phyloP scores from a whole-genome alignment of 768 basidiomycete species.

The Tulasnella sp. region DNA sequence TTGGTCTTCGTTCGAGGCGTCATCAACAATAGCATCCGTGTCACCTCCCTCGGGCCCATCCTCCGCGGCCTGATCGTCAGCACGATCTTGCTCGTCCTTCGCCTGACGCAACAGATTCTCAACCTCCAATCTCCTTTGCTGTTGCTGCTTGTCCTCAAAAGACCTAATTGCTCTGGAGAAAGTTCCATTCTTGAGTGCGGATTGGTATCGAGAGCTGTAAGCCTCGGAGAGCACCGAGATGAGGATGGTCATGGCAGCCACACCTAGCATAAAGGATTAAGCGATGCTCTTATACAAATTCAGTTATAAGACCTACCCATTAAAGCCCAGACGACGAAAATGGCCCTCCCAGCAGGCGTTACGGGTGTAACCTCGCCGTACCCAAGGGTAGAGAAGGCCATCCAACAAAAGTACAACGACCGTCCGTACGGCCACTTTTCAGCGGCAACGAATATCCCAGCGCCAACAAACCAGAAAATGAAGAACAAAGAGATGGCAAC shows the following conservation, averaged over 20 bases:
- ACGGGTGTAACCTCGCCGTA: constrained; percentile 48
- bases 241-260: not conserved
- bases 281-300: not conserved
- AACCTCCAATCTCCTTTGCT: not conserved
- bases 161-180: constrained; percentile 39
- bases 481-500: constrained; percentile 54
- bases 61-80: constrained; percentile 7
- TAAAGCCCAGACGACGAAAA: constrained; percentile 72
- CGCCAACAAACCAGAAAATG: constrained; percentile 71
- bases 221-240: constrained; percentile 52
- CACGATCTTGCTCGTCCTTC: constrained; percentile 12
- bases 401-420: constrained; percentile 64
- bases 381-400: constrained; percentile 52
- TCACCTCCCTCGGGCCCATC: not conserved
- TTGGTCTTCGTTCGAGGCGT: not conserved
- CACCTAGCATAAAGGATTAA: not conserved
- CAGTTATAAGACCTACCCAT: constrained; percentile 33
- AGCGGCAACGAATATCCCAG: constrained; percentile 54
- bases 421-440: constrained; percentile 57
- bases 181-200: constrained; percentile 34
- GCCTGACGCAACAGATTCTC: too few relatives aligned
- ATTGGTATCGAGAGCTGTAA: constrained; percentile 55
- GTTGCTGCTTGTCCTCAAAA: constrained; percentile 31
- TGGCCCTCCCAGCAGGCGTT: constrained; percentile 58
- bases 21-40: not conserved